phyloP scores from a whole-genome alignment of 2,329 filamentous ascomycete species.

The Ophiosphaerella herpotricha region DNA sequence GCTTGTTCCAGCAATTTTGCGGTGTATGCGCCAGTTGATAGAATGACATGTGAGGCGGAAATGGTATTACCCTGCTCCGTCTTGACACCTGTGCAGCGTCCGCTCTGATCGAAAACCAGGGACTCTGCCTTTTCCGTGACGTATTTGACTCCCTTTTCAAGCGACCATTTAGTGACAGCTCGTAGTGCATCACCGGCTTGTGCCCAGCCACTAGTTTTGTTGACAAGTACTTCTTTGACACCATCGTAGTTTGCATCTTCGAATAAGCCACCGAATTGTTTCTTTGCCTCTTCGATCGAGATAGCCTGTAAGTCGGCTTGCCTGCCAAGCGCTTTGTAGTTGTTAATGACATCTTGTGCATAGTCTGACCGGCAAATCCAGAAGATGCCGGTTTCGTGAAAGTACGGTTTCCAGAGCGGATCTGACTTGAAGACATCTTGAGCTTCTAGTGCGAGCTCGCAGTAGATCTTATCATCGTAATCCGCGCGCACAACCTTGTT shows the following conservation, averaged over 20 bases:
- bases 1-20: slow-evolving; percentile 54
- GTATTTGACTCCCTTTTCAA: slow-evolving; percentile 64
- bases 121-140: slow-evolving; percentile 57
- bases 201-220: slow-evolving; percentile 66
- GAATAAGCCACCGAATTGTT: slow-evolving; percentile 63
- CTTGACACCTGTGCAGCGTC: slow-evolving; percentile 46
- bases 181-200: slow-evolving; percentile 64
- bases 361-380: slow-evolving; percentile 50
- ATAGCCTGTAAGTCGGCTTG: slow-evolving; percentile 53
- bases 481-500: slow-evolving; percentile 74
- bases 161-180: slow-evolving; percentile 58
- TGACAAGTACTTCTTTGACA: slow-evolving; percentile 64
- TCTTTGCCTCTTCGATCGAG: slow-evolving; percentile 57
- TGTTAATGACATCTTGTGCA: slow-evolving; percentile 54
- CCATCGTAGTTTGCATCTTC: slow-evolving; percentile 63
- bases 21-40: slow-evolving; percentile 51
- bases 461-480: slow-evolving; percentile 68
- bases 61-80: slow-evolving; percentile 40
- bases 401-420: slow-evolving; percentile 60
- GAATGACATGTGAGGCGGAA: slow-evolving; percentile 35
- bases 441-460: slow-evolving; percentile 67
- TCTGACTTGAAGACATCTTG: slow-evolving; percentile 65
- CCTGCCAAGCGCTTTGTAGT: slow-evolving; percentile 56
- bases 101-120: slow-evolving; percentile 54
- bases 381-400: slow-evolving; percentile 59